Percentiles rank a stretch among this genome's conserved stretches.
phyloP scores from a whole-genome alignment of 2,329 filamentous ascomycete genomes.

The Akanthomyces dipterigenus region DNA sequence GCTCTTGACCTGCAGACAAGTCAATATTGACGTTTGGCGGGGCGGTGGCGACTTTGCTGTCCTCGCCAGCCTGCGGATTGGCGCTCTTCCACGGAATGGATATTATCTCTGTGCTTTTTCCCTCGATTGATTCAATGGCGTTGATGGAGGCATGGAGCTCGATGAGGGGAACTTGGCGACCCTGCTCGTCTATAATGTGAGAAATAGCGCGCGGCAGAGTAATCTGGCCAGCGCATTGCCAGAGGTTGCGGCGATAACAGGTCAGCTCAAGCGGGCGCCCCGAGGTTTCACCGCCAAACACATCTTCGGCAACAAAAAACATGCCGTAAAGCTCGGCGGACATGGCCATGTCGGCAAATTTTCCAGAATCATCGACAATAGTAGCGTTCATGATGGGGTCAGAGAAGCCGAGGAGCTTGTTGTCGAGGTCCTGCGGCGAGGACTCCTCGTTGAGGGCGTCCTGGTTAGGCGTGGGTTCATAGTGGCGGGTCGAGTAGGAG shows the following conservation, averaged over 20 bases:
- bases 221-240: conserved; percentile 87
- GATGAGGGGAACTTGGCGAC: conserved; percentile 68
- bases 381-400: conserved; percentile 52
- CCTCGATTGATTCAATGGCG: conserved; percentile 86
- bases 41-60: conserved; percentile 40
- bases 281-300: conserved; percentile 55
- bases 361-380: conserved; percentile 59
- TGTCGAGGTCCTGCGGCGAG: conserved; percentile 53
- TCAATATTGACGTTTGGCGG: conserved; percentile 52
- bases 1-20: conserved; percentile 52
- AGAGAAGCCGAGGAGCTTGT: conserved; percentile 70
- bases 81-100: conserved; percentile 92
- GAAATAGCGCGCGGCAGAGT: conserved; percentile 67
- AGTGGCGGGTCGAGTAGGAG: conserved; percentile 46
- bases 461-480: conserved; percentile 36
- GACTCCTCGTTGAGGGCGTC: conserved; percentile 40
- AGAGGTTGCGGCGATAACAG: conserved; percentile 90
- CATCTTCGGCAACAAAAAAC: conserved; percentile 82
- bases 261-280: conserved; percentile 72
- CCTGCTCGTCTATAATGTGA: conserved; percentile 65
- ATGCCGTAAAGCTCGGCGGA: conserved; percentile 76
- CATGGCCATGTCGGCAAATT: conserved; percentile 58
- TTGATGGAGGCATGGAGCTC: conserved; percentile 77
- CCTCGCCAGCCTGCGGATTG: conserved; percentile 47
- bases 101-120: conserved; percentile 87